A percentile compares a stretch with the other conserved stretches of the same genome.
phyloP scores from a whole-genome alignment of 2,329 filamentous ascomycete genomes.

The Dothideomycetidae sp. region DNA sequence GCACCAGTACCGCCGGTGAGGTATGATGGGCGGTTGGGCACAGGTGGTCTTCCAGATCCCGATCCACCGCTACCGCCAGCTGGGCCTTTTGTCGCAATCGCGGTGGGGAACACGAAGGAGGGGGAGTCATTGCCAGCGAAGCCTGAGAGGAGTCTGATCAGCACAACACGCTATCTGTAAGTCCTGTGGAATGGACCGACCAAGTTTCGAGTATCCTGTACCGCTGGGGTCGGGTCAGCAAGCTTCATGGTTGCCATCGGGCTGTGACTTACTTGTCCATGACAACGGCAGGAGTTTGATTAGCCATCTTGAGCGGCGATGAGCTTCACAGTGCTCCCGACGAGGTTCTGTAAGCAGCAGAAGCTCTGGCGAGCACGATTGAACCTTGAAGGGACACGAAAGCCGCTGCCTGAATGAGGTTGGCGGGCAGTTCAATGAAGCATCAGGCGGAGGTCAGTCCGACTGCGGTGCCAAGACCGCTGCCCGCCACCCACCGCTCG shows the following conservation, averaged over 20 bases:
- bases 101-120: constrained; percentile 97
- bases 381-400: neutral
- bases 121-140: constrained; percentile 99
- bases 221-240: constrained; percentile 49
- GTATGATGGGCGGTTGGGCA: constrained; percentile 91
- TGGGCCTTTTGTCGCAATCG: constrained; percentile 85
- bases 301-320: constrained; percentile 55
- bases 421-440: neutral
- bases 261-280: constrained; percentile 94
- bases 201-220: constrained; percentile 98
- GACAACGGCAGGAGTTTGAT: constrained; percentile 99
- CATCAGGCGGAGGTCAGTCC: neutral
- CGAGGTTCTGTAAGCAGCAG: neutral
- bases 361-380: neutral
- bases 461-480: neutral
- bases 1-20: constrained; percentile 80
- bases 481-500: neutral
- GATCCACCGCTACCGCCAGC: constrained; percentile 56
- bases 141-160: constrained; percentile 47
- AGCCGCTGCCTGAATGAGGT: neutral
- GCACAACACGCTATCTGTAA: constrained; percentile 17
- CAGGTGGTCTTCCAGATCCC: constrained; percentile 75
- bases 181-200: constrained; percentile 51
- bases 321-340: neutral
- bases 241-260: constrained; percentile 10